Percentiles rank a stretch among this genome's conserved stretches.
Conservation (phyloP, 2,329 filamentous ascomycete genomes). For the Stromatinia cepivora region DNA sequence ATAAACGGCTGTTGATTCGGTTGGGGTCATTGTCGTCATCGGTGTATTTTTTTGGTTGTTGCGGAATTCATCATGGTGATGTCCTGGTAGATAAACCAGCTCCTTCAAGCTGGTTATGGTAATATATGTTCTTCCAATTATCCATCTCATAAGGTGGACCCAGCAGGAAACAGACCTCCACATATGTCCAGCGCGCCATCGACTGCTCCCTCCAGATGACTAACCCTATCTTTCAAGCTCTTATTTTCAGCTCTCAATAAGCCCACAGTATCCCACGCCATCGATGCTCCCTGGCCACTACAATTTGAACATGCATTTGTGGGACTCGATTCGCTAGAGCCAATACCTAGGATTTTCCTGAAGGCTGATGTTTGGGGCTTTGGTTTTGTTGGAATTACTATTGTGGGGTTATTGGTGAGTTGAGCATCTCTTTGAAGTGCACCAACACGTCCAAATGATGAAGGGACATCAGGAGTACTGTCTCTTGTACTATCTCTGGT, state of each 20-base stretch:
- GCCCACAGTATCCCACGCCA: conserved; percentile 66
- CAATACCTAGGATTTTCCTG: conserved; percentile 48
- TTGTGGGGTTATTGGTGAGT: conserved; percentile 23
- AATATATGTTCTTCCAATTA: not conserved
- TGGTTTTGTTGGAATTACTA: conserved; percentile 31
- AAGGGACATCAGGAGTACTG: conserved; percentile 7
- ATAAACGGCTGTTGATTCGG: not conserved
- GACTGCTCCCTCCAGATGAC: conserved; percentile 58
- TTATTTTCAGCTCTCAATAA: conserved; percentile 62
- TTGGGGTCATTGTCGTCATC: conserved; percentile 12
- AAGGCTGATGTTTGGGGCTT: conserved; percentile 48
- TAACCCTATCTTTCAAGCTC: conserved; percentile 59
- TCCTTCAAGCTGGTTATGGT: not conserved
- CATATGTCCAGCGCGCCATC: conserved; percentile 55
- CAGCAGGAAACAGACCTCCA: conserved; percentile 16
- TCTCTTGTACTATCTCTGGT: conserved; percentile 22
- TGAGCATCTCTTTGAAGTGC: conserved; percentile 14
- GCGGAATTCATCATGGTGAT: not conserved
- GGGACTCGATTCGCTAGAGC: conserved; percentile 26
- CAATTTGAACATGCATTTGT: conserved; percentile 54
- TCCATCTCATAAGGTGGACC: conserved; percentile 5
- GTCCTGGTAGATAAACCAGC: conserved; percentile 3
- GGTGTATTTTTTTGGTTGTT: conserved; percentile 12
- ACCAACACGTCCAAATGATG: conserved; percentile 9
- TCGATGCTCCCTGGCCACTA: conserved; percentile 56